Base-by-base conservation (phyloP, 345 rosid species). In the Carallia pectinifolia region DNA sequence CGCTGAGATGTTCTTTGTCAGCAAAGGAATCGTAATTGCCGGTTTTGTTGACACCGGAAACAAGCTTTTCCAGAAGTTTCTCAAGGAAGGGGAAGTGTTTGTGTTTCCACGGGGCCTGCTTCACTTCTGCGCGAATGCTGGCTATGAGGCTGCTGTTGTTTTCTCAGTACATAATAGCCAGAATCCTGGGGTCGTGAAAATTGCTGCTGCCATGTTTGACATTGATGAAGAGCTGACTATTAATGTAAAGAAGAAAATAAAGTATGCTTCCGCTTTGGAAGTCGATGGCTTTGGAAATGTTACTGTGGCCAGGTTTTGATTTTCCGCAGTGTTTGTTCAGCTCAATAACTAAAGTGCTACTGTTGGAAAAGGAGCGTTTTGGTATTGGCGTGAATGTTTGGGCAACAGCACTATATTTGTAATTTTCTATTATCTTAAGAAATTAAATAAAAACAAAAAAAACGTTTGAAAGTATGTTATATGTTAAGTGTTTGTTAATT, bases 81-180 rank as follows among this genome's bases (percentile, higher is more conserved):
- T 91, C 55, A 66, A 56, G 55, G 71, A 74, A 79, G 95, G 98
- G 23, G 98, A 86, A 34, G 90, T 91, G 61, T 78, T 89, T 48
- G 81, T 87, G 69, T 81, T 89, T 31, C 98, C 98, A 5, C 75
- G 79, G 37, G 98, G 92, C 6, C 73, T 93, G 67, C 83, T 86
- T 33, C 97, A 91, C 65, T 91, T 79, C 67, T 80, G 83, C 76
- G 31, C 84, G 55, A 93, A 85, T 52, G 53, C 52, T 53, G 98
- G 98, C 27, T 86, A 58, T 19, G 90, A 84, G 39, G 52, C 47
- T 56, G 96, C 88, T 1, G 72, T 67, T 1, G 63, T 77, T 18
- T 83, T 67, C 68, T 93, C 97, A 0, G 91, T 91, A 73, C 74
- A 83, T 58, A 91, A 81, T 44, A 83, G 96, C 75, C 98, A 93